phyloP scores from a whole-genome alignment of 116 monocot genomes.

The Posidonia oceanica region DNA sequence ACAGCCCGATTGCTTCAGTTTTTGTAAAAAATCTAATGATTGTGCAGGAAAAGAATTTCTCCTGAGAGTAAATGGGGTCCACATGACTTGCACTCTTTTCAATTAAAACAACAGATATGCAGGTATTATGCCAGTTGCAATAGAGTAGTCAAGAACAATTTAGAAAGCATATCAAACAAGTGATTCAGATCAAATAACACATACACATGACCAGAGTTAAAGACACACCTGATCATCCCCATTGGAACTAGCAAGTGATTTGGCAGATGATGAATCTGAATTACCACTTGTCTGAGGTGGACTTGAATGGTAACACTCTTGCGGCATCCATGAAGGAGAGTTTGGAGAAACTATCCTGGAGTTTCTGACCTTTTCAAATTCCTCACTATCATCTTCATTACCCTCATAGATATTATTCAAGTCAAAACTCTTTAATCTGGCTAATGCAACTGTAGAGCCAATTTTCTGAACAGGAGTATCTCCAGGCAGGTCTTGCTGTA shows the following conservation, averaged over 20 bases:
- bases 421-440: conserved; percentile 55
- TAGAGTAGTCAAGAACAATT: too few relatives aligned
- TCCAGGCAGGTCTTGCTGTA: conserved; percentile 10
- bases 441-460: neutral
- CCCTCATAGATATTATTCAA: conserved; percentile 55
- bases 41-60: too few relatives aligned
- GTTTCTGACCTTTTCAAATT: conserved; percentile 14
- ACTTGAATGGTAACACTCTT: conserved; percentile 49
- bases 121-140: too few relatives aligned
- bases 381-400: conserved; percentile 20
- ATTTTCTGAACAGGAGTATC: conserved; percentile 9
- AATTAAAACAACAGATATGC: too few relatives aligned
- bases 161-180: too few relatives aligned
- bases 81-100: too few relatives aligned
- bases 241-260: conserved; percentile 51
- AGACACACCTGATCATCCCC: conserved; percentile 30
- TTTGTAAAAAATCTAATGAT: too few relatives aligned
- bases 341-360: conserved; percentile 21
- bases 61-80: too few relatives aligned
- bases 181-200: too few relatives aligned
- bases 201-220: neutral
- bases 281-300: conserved; percentile 68
- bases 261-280: conserved; percentile 56
- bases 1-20: too few relatives aligned
- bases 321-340: conserved; percentile 38